Percentiles rank a stretch among this genome's conserved stretches.
Conservation (phyloP, 1,284 basidiomycete genomes). For the Tilletia caries region DNA sequence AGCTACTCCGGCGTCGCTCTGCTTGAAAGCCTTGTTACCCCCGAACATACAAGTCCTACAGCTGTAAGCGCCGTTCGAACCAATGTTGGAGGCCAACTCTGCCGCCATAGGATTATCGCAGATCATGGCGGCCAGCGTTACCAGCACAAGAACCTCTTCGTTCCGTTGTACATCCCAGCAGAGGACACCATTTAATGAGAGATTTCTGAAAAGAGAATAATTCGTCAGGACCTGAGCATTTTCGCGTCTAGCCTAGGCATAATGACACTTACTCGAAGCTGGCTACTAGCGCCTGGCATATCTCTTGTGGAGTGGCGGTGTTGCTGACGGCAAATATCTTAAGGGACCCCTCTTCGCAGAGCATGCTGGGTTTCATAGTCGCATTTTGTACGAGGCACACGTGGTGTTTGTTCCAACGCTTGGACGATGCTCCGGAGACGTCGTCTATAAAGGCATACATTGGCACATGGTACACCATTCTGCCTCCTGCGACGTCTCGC, state of each 20-base stretch:
- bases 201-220: background rate
- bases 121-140: background rate
- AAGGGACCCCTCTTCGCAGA: background rate
- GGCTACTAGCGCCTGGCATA: background rate
- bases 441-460: background rate
- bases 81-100: background rate
- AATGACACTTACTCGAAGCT: background rate
- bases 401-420: slow-evolving; percentile 1
- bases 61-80: background rate
- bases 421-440: background rate
- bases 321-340: background rate
- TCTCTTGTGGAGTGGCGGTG: background rate
- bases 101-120: background rate
- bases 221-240: background rate
- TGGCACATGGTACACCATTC: background rate
- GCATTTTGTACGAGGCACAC: background rate
- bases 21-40: background rate
- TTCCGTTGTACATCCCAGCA: background rate
- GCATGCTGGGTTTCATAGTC: background rate
- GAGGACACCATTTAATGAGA: background rate
- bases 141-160: background rate
- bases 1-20: background rate
- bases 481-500: background rate
- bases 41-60: background rate
- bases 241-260: background rate